Conservation (phyloP, 441 rosid genomes). For the Daphne laureola region DNA sequence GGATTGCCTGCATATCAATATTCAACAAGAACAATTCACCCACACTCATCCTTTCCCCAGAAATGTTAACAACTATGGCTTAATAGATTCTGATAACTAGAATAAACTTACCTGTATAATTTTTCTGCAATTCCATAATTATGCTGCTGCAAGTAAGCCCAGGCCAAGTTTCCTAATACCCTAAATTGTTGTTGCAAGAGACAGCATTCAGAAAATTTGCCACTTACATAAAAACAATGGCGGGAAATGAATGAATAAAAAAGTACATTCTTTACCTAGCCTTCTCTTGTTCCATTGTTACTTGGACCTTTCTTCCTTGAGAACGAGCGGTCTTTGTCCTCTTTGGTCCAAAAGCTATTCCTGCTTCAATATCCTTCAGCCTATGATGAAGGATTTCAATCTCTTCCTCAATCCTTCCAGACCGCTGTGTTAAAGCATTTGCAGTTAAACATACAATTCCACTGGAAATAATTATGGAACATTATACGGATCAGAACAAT, state of each 20-base stretch:
- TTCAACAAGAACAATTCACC: not conserved
- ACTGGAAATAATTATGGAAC: not conserved
- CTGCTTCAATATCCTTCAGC: conserved; percentile 53
- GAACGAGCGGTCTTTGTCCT: conserved; percentile 52
- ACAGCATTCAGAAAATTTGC: conserved; percentile 4
- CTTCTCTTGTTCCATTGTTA: conserved; percentile 63
- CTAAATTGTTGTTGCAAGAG: conserved; percentile 22
- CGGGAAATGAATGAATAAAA: not conserved
- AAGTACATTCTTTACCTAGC: conserved; percentile 39
- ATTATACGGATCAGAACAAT: not conserved
- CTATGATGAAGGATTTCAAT: conserved; percentile 60
- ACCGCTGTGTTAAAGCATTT: conserved; percentile 35
- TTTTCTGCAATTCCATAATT: conserved; percentile 73
- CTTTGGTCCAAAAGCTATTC: conserved; percentile 44
- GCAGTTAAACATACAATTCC: not conserved
- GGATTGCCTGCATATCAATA: conserved; percentile 48
- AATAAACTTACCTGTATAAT: conserved; percentile 47
- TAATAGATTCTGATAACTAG: not conserved
- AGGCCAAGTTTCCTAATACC: conserved; percentile 79
- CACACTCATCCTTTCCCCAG: not conserved
- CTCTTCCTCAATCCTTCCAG: conserved; percentile 80
- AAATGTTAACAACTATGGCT: not conserved
- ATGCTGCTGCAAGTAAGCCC: conserved; percentile 78
- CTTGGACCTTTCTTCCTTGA: conserved; percentile 64
- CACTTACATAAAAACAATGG: not conserved